Evolutionary conservation across 2,329 filamentous ascomycete species (phyloP), one percentile per base, ranked within the genome.

Genomic region (Cercospora citrullina): DNA sequence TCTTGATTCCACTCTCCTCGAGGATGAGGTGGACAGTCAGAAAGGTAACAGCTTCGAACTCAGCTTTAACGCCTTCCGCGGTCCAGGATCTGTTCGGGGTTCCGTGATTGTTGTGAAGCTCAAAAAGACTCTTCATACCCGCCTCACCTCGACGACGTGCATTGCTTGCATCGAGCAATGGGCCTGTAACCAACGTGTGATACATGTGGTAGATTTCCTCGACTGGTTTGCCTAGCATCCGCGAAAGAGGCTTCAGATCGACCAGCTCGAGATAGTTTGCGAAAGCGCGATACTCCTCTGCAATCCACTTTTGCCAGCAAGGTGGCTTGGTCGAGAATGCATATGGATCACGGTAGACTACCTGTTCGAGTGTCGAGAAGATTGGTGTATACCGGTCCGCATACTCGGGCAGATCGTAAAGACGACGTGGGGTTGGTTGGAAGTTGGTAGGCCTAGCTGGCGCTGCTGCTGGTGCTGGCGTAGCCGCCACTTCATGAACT

Each of bases 301-400:
- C 16, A 0, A 58, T 63, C 74, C 74, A 75, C 59, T 70, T 64
- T 6, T 66, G n/a, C 71, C 72, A 75, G 64, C 48, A 72, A 6
- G 72, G 68, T 4, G 73, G 71, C 53, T 72, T 72, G 58, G 72
- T 48, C 23, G 63, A 64, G 68, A 75, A 74, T 33, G 65, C 71
- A 9, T 62, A 55, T 9, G 71, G 61, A 60, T 72, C 71, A 28
- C 39, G 53, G 55, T 63, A 66, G 1, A 66, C 55, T 2, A 69
- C 61, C 10, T 62, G 59, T 10, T 67, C 55, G 2, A 60, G 57
- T n/a, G 67, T 30, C 18, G 67, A 63, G 12, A 63, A 33, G 23
- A 66, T 53, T 59, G 58, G 60, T 2, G 59, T 21, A n/a, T 68
- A 68, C 4, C 55, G 63, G 2, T 68, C 60, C 14, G 67, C 63